Conservation (phyloP, 2,329 filamentous ascomycete species). For the Elsinoe australis region DNA sequence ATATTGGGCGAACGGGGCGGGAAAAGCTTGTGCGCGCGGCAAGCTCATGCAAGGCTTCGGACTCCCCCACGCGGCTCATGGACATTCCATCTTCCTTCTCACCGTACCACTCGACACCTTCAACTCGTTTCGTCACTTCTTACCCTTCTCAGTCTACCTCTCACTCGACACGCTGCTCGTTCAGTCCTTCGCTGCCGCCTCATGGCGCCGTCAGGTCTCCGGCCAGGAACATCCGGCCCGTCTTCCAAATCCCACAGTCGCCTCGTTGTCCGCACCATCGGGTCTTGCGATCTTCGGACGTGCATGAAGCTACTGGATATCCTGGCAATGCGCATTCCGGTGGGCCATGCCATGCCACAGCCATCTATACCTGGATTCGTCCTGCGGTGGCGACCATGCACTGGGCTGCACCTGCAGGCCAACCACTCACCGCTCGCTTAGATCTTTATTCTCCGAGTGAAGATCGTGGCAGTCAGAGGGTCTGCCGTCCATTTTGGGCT, state of each 20-base stretch:
- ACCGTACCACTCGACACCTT: no score
- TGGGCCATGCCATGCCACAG: neutral
- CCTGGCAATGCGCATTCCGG: neutral
- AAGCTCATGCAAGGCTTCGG: conserved; percentile 3
- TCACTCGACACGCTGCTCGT: neutral
- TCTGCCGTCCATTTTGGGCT: conserved; percentile 1
- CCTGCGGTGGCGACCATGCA: conserved; percentile 1
- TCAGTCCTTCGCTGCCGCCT: neutral
- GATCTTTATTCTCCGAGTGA: conserved; percentile 7
- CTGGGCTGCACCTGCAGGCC: neutral
- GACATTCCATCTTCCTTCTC: conserved; percentile 1
- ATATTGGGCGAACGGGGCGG: conserved; percentile 3
- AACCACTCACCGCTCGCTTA: neutral
- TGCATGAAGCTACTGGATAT: conserved; percentile 10
- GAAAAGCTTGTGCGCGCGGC: neutral
- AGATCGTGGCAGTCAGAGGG: neutral
- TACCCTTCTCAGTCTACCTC: conserved; percentile 8
- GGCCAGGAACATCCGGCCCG: conserved; percentile 5
- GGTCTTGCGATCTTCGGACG: conserved; percentile 6
- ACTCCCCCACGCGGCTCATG: conserved; percentile 12
- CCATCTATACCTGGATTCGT: neutral
- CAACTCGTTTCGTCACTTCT: neutral
- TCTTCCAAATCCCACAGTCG: neutral
- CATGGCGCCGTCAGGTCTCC: neutral
- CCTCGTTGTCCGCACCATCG: conserved; percentile 2